phyloP scores from a whole-genome alignment of 2,329 filamentous ascomycete genomes.

The Penicillium oxalicum region DNA sequence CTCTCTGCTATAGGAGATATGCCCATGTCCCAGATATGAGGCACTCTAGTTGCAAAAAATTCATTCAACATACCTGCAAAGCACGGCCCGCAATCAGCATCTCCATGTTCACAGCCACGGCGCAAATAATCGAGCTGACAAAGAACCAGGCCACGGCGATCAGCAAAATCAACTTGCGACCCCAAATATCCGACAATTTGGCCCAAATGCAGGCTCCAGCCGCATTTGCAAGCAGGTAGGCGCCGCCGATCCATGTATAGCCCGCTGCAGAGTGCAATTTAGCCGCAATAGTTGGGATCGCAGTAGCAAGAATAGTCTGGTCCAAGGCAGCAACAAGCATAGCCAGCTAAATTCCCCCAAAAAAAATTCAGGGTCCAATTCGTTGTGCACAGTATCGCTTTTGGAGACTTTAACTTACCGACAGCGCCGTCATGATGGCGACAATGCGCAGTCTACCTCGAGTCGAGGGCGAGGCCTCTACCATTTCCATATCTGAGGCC shows the following conservation, averaged over 20 bases:
- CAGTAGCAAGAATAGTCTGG: constrained; percentile 55
- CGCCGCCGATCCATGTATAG: constrained; percentile 72
- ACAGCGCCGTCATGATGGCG: constrained; percentile 25
- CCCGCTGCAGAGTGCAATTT: constrained; percentile 62
- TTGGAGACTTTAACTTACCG: constrained; percentile 15
- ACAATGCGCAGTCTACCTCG: constrained; percentile 20
- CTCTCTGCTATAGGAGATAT: background rate
- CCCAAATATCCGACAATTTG: constrained; percentile 54
- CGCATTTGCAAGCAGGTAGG: constrained; percentile 65
- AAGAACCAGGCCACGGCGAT: constrained; percentile 47
- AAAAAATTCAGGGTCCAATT: background rate
- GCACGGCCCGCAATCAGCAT: constrained; percentile 51
- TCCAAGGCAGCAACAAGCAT: constrained; percentile 36
- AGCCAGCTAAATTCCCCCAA: constrained; percentile 16
- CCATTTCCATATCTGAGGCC: constrained; percentile 13
- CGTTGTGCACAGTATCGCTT: background rate
- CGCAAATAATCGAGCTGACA: constrained; percentile 46
- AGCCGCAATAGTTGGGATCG: constrained; percentile 54
- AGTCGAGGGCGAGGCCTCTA: constrained; percentile 6
- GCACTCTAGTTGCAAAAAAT: background rate
- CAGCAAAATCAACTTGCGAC: constrained; percentile 50
- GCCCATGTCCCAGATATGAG: too few species aligned
- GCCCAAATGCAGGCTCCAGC: constrained; percentile 67
- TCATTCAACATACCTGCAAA: constrained; percentile 33
- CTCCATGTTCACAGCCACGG: constrained; percentile 41